phyloP scores from a whole-genome alignment of 1,284 basidiomycete species.

The Tetrapyrgos nigripes region DNA sequence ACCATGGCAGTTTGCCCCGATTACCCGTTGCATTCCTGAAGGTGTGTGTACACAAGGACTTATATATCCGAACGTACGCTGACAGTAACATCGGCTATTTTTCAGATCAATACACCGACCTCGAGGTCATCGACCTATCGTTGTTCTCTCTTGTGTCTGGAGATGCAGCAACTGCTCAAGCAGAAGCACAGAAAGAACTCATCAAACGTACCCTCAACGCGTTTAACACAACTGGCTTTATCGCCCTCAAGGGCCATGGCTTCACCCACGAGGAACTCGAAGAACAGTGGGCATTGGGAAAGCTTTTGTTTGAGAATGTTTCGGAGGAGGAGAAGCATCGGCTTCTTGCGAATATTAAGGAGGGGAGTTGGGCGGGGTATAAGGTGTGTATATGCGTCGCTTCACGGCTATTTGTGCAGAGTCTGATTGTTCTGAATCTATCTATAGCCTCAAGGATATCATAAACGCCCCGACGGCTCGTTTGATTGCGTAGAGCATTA shows the following conservation, averaged over 20 bases:
- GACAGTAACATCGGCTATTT: too few relatives aligned
- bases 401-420: not conserved
- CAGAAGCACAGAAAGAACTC: conserved; percentile 5
- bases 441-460: conserved; percentile 20
- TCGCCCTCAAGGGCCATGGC: conserved; percentile 23
- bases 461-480: conserved; percentile 20
- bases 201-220: conserved; percentile 1
- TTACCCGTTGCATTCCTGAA: not conserved
- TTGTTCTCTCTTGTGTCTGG: not conserved
- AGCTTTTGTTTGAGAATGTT: conserved; percentile 17
- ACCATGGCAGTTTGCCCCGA: conserved; percentile 1
- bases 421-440: conserved; percentile 1
- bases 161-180: not conserved
- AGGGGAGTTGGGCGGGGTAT: conserved; percentile 25
- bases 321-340: conserved; percentile 18
- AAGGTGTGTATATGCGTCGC: conserved; percentile 14
- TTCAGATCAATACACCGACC: conserved; percentile 17
- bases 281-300: conserved; percentile 21
- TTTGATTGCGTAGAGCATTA: conserved; percentile 19
- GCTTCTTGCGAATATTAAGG: conserved; percentile 20
- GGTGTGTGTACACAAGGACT: not conserved
- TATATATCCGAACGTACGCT: not conserved
- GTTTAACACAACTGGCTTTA: conserved; percentile 14
- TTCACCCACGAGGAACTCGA: conserved; percentile 17
- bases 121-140: conserved; percentile 16